These are phyloP conservation scores for Penicillium sp. DNA, from an alignment of 2,329 filamentous ascomycete genomes.

Conservation along the genomic window DNA sequence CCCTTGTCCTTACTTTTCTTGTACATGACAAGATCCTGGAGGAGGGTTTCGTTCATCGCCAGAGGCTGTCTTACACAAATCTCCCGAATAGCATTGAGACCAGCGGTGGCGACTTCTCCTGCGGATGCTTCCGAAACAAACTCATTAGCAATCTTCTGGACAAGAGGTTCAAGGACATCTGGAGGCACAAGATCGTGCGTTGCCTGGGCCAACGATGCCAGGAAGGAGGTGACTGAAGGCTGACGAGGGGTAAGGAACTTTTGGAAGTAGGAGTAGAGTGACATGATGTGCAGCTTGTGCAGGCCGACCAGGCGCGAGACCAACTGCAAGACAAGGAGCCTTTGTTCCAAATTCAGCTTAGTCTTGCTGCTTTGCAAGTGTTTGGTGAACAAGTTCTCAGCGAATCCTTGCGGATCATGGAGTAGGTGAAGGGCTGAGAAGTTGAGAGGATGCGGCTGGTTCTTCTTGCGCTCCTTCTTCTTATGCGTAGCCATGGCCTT, in stretches of 20 bases:
- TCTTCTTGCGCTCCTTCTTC: slow-evolving; percentile 83
- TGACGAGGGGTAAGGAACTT: slow-evolving; percentile 88
- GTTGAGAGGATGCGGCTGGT: slow-evolving; percentile 82
- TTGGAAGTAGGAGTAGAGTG: slow-evolving; percentile 94
- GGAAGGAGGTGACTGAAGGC: slow-evolving; percentile 85
- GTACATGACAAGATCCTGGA: slow-evolving; percentile 95
- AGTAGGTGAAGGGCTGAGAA: slow-evolving; percentile 94
- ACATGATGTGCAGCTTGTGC: slow-evolving; percentile 86
- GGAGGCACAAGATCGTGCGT: slow-evolving; percentile 90
- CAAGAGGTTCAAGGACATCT: slow-evolving; percentile 83
- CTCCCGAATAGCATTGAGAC: slow-evolving; percentile 91
- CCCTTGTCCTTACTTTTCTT: slow-evolving; percentile 98
- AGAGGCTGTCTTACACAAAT: slow-evolving; percentile 89
- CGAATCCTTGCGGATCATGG: slow-evolving; percentile 92
- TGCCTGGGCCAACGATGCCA: slow-evolving; percentile 88
- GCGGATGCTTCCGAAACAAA: slow-evolving; percentile 95
- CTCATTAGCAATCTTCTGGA: slow-evolving; percentile 96
- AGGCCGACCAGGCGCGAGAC: slow-evolving; percentile 88
- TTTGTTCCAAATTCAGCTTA: slow-evolving; percentile 84
- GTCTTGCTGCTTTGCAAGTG: slow-evolving; percentile 86
- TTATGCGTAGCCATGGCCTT: slow-evolving; percentile 82
- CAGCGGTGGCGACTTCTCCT: slow-evolving; percentile 85
- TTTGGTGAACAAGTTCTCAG: slow-evolving; percentile 84
- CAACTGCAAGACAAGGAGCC: slow-evolving; percentile 84
- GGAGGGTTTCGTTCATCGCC: slow-evolving; percentile 93